Base-by-base conservation (phyloP, 768 basidiomycete species). In the Russula olivacea region DNA sequence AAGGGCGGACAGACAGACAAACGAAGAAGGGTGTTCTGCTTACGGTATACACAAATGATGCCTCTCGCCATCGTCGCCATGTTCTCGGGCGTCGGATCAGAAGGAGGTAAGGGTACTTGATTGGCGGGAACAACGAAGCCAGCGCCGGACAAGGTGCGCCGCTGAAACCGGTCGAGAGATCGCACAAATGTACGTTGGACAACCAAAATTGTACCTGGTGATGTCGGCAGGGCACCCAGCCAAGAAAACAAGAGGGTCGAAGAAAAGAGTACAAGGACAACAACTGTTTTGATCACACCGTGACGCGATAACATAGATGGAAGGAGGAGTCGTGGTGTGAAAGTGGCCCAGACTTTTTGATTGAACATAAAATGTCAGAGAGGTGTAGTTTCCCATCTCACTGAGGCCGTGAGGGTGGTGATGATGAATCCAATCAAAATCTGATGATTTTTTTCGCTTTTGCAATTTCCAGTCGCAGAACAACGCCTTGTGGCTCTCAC, bases 191-290 rank as follows among this genome's bases (percentile, higher is more conserved):
- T 40, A 17, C 3, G 21, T 11, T 11, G n/a, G 43, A 21, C 32
- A 47, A 51, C 23, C 15, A 53, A 38, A 36, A 30, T 4, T 52
- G 62, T 63, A 52, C 62, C 62, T 63, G 62, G 62, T 59, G 62
- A 63, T 51, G 61, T 38, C 51, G 54, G 52, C 34, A 40, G 40
- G 36, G n/a, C 38, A 43, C 23, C 34, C 61, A 45, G 14, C 32
- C 19, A 15, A 32, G 25, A 58, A 43, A 51, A 63, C 55, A 58
- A 63, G 30, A 21, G 21, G 19, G 9, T 47, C 9, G 45, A 21
- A 21, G 45, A 47, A 47, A 21, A 30, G 14, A 30, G 58, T 17
- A 53, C 41, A 60, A 41, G 17, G 32, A 2, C 19, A 32, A 3
- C 50, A 4, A 19, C 50, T 1, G 4, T 17, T 51, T 59, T 41